Percentiles rank a stretch among this genome's conserved stretches.
These are phyloP conservation scores for Piloderma croceum DNA, from an alignment of 768 basidiomycete species.

Conservation along the genomic window DNA sequence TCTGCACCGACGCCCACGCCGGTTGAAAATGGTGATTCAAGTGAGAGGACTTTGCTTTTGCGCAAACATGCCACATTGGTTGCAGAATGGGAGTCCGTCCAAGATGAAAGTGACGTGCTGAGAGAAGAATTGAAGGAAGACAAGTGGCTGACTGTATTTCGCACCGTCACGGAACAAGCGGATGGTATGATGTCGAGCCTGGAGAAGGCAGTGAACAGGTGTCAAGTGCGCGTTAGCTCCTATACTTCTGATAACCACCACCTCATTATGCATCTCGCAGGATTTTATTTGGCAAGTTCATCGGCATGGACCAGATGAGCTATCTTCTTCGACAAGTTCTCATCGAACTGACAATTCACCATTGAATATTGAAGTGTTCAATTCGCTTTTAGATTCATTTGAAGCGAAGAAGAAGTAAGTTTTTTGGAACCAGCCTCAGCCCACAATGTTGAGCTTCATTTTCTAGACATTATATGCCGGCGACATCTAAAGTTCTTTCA, in stretches of 20 bases:
- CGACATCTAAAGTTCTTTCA: slow-evolving; percentile 84
- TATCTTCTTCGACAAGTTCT: slow-evolving; percentile 41
- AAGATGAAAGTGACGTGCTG: slow-evolving; percentile 73
- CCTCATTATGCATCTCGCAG: slow-evolving; percentile 29
- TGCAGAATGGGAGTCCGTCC: slow-evolving; percentile 76
- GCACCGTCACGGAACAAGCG: slow-evolving; percentile 90
- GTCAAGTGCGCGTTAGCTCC: slow-evolving; percentile 51
- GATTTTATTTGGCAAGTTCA: slow-evolving; percentile 86
- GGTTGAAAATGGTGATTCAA: slow-evolving; percentile 27
- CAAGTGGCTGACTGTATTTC: slow-evolving; percentile 93
- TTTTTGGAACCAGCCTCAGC: too few species aligned
- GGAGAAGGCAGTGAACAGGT: slow-evolving; percentile 87
- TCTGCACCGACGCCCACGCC: slow-evolving; percentile 44
- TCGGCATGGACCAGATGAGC: slow-evolving; percentile 44
- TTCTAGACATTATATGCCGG: slow-evolving; percentile 92
- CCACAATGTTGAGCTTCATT: too few species aligned
- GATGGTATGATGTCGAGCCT: slow-evolving; percentile 97
- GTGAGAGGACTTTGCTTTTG: slow-evolving; percentile 47
- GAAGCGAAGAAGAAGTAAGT: slow-evolving; percentile 84
- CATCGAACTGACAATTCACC: slow-evolving; percentile 47
- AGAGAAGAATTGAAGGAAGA: slow-evolving; percentile 94
- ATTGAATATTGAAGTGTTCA: slow-evolving; percentile 58
- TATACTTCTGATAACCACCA: slow-evolving; percentile 1
- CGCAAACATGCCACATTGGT: slow-evolving; percentile 71
- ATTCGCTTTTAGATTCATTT: slow-evolving; percentile 64